Evolutionary conservation across 805 yeast species (phyloP), one percentile per base, ranked within the genome.

Genomic region (Torulaspora gathmanii): DNA sequence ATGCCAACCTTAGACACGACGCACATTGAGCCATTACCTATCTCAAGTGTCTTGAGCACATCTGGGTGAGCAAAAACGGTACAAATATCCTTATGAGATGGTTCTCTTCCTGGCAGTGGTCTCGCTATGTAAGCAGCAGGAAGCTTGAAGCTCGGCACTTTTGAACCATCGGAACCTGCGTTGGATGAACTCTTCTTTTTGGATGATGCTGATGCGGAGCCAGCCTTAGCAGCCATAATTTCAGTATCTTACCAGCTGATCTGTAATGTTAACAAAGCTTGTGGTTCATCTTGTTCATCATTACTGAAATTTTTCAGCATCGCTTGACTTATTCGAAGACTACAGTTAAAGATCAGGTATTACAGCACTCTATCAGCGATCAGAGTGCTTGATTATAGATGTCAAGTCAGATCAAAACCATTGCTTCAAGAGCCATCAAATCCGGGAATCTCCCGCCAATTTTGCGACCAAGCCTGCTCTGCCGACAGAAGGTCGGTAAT

Each of bases 1-100:
- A 72, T 69, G 2, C 78, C 77, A 34, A 70, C 74, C 46, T 72
- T 73, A 16, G 71, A 59, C 2, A 79, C 49, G 33, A 69, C 57
- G 12, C 79, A 72, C 47, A 79, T 57, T 4, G 74, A 69, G 1
- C 81, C 81, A 17, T 61, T 53, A 6, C 57, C 49, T 10, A 77
- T 63, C 16, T 75, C 83, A 20, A 77, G 58, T 1, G 73, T 75
- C 42, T 70, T 70, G 35, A 78, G 60, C 1, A 75, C 67, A 1
- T 73, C 71, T 0, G 72, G 68, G 44, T 75, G 70, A 2, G 79
- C 45, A 17, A 61, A 61, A 0, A 70, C 72, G 44, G 69, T 70
- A n/a, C 67, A 55, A 28, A 62, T 51, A 8, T 68, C 55, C 40
- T 71, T 72, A 17, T 51, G 39, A 31, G 52, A 56, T 6, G 46